Base-by-base conservation (phyloP, 2,329 filamentous ascomycete species). In the Fonsecaea pugnacius region DNA sequence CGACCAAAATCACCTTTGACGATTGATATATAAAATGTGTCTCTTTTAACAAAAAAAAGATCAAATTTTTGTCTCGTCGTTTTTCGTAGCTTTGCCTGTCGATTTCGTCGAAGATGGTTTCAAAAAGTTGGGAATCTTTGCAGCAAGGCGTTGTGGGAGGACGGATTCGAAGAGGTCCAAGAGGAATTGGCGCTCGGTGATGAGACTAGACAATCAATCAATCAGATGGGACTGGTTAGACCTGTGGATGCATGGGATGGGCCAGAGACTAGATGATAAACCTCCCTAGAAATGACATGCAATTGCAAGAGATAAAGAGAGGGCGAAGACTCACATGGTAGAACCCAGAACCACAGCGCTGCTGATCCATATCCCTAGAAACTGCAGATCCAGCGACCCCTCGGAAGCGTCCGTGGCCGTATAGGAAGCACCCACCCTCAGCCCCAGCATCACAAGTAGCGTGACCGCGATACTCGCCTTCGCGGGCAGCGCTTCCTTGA, bases 1-100 rank as follows among this genome's bases (percentile, higher is more conserved):
- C 91, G 32, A 95, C 90, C 63, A 97, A 96, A 83, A 96, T 97
- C 75, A 93, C 87, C 53, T 97, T 97, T 80, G 92, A 96, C 73
- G 78, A 81, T 68, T 80, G 67, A 74, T 21, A 30, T 14, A 59
- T 38, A 58, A 30, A 6, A 30, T 30, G 27, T 30, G 27, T 30
- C 27, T 6, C 27, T 50, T 50, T 18, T 27, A 16, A 10, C 24
- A 32, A 27, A 2, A n/a, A 30, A 32, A n/a, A 10, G 54, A 4
- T 35, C n/a, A 36, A 30, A 5, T 30, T 4, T 30, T 30, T 30
- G 27, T 30, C 4, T 1, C 3, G 4, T 6, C 4, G 27, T 30
- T 30, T 27, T 38, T 59, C n/a, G 8, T 5, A 30, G 14, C 12
- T 14, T 27, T 16, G n/a, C 40, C 24, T 55, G 50, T 40, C 53